These are phyloP conservation scores for Camellia japonica DNA, from an alignment of 148 eudicot genomes.

Conservation along the genomic window DNA sequence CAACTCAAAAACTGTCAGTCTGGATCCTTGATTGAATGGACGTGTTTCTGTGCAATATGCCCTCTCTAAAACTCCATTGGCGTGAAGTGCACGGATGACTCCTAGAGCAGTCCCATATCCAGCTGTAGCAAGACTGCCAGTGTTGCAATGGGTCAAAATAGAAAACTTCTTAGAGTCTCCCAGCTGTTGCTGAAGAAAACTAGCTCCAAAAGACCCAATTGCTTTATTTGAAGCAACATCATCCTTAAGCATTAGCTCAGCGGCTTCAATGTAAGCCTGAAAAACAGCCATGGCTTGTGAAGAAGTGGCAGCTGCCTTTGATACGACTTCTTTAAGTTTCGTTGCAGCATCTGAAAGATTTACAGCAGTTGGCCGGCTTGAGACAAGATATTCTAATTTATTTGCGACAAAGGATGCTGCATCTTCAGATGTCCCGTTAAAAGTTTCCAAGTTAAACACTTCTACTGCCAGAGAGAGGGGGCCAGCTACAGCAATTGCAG, in stretches of 20 bases:
- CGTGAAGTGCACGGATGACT: slow-evolving; percentile 80
- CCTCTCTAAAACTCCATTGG: slow-evolving; percentile 68
- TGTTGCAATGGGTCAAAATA: slow-evolving; percentile 95
- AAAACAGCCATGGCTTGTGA: slow-evolving; percentile 56
- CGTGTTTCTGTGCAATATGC: slow-evolving; percentile 98
- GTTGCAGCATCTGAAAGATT: slow-evolving; percentile 92
- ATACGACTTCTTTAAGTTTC: slow-evolving; percentile 60
- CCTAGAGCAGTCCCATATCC: slow-evolving; percentile 99
- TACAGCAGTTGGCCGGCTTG: slow-evolving; percentile 89
- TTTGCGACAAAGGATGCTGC: too few species aligned
- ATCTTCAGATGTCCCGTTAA: too few species aligned
- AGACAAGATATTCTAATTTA: too few species aligned
- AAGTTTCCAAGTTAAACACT: too few species aligned
- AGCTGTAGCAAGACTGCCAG: slow-evolving; percentile 99
- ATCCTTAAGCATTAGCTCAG: slow-evolving; percentile 87
- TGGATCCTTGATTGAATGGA: slow-evolving; percentile 97
- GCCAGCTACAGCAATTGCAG: too few species aligned
- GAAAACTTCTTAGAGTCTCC: slow-evolving; percentile 49
- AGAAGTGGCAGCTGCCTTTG: slow-evolving; percentile 59
- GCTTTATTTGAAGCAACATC: slow-evolving; percentile 96
- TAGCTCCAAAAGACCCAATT: slow-evolving; percentile 84
- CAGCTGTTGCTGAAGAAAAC: slow-evolving; percentile 47
- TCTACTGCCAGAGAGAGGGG: too few species aligned
- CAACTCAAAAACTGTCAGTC: slow-evolving; percentile 91
- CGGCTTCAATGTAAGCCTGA: slow-evolving; percentile 87